phyloP scores from a whole-genome alignment of 2,329 filamentous ascomycete species.

The Colletotrichum tabaci region DNA sequence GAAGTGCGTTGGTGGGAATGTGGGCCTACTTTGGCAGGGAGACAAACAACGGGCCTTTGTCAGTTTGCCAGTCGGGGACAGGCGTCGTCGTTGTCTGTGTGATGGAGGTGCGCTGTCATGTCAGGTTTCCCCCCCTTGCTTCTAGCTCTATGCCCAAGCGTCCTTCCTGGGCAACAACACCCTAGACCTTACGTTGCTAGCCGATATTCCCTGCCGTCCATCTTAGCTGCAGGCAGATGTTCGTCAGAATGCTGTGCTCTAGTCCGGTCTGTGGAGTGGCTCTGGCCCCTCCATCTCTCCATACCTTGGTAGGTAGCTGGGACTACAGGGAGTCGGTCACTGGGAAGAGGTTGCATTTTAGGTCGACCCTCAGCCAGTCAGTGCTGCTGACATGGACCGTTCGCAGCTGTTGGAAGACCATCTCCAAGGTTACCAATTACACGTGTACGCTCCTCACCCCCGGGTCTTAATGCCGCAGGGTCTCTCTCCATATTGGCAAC shows the following conservation, averaged over 20 bases:
- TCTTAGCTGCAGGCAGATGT: constrained; percentile 2
- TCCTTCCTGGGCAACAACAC: constrained; percentile 33
- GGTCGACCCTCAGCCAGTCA: constrained; percentile 23
- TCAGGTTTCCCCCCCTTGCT: constrained; percentile 14
- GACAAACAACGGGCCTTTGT: constrained; percentile 24
- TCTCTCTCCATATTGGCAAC: constrained; percentile 6
- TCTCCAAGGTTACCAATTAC: constrained; percentile 38
- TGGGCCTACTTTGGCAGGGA: constrained; percentile 13
- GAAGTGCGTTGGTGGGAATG: constrained; percentile 24
- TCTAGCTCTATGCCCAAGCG: constrained; percentile 17
- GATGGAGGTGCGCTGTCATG: constrained; percentile 37
- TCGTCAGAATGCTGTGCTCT: constrained; percentile 29
- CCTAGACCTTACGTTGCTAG: constrained; percentile 49
- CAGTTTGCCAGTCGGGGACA: neutral
- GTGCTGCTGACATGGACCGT: constrained; percentile 21
- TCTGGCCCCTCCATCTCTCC: constrained; percentile 18
- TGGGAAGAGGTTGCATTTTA: constrained; percentile 23
- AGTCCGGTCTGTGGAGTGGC: constrained; percentile 33
- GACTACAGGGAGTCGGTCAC: constrained; percentile 19
- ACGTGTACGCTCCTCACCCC: neutral
- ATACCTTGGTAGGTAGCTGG: neutral
- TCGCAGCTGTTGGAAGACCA: constrained; percentile 13
- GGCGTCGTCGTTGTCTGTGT: constrained; percentile 29
- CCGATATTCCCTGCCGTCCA: neutral
- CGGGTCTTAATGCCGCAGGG: constrained; percentile 32